Evolutionary conservation across 2,329 filamentous ascomycete species (phyloP), one percentile per base, ranked within the genome.

Genomic region (Scedosporium dehoogii): DNA sequence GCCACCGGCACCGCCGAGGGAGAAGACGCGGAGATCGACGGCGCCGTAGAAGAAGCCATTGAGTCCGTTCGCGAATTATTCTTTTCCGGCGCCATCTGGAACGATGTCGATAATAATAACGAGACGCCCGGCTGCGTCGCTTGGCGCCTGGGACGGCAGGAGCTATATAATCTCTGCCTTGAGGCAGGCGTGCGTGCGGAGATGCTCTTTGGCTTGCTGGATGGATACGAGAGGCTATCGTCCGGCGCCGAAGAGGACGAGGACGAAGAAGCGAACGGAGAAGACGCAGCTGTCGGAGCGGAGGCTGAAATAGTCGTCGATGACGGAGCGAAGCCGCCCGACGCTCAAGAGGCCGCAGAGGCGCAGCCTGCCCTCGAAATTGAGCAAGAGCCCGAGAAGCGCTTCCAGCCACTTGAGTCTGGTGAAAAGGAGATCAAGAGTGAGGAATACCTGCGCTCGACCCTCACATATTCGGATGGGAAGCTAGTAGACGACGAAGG

Each of bases 41-140:
- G 75, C 61, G 71, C 74, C 27, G 73, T 89, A 38, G 82, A 86
- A 57, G 82, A 83, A 46, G 89, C 86, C 2, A 81, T 82, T 62
- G 84, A 86, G 60, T 87, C 88, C 0, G 78, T 97, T 4, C 83
- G 84, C 67, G 84, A 94, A 70, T 81, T 97, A 6, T 85, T 97
- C 64, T 83, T 92, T 70, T 88, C 89, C 68, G 94, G 94, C 38
- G 94, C 91, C 10, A 97, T 97, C 68, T 99, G 94, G 94, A 99
- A 99, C 76, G 92, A 97, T 72, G 79, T 97, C 62, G 91, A 97
- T 73, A 76, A 80, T 67, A 88, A 90, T 68, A 84, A 91, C 69
- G 93, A 97, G 79, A 97, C 94, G 3, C 92, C 94, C 0, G 94
- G 92, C 6, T 97, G 93, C 72, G 78, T 97, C 53, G 94, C 94